A percentile compares a stretch with the other conserved stretches of the same genome.
phyloP scores from a whole-genome alignment of 2,329 filamentous ascomycete genomes.

The Phoma sp. region DNA sequence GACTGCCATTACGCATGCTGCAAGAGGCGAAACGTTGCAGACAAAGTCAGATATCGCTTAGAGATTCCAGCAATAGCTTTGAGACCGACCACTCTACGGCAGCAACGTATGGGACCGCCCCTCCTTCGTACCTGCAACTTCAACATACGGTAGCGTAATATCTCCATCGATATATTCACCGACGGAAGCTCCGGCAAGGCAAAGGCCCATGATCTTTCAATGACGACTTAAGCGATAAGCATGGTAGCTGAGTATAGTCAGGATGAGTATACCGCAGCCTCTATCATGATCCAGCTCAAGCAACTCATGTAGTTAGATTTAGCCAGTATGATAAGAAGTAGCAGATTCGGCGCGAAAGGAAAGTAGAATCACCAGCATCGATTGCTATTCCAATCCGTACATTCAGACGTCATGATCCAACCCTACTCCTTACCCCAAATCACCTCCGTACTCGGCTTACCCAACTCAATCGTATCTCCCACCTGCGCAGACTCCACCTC shows the following conservation, averaged over 20 bases:
- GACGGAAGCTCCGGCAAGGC: background rate
- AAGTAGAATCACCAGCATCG: background rate
- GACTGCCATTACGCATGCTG: background rate
- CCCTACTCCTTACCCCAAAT: conserved; percentile 28
- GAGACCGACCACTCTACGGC: background rate
- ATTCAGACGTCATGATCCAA: background rate
- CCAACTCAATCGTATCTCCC: conserved; percentile 24
- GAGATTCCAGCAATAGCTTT: background rate
- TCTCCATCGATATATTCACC: background rate
- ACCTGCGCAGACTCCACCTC: conserved; percentile 9
- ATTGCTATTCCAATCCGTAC: background rate
- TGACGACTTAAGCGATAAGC: background rate
- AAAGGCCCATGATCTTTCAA: background rate
- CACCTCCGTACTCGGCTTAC: conserved; percentile 22
- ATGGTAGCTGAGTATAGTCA: background rate
- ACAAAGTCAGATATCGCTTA: background rate
- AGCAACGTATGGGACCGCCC: background rate
- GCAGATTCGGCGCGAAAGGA: background rate
- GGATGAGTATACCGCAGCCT: background rate
- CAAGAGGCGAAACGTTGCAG: background rate
- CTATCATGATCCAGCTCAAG: background rate
- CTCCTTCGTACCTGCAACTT: background rate
- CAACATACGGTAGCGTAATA: background rate
- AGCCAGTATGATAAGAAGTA: background rate
- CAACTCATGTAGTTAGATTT: background rate